phyloP scores from a whole-genome alignment of 805 yeast species.

The Candida chauliodis region DNA sequence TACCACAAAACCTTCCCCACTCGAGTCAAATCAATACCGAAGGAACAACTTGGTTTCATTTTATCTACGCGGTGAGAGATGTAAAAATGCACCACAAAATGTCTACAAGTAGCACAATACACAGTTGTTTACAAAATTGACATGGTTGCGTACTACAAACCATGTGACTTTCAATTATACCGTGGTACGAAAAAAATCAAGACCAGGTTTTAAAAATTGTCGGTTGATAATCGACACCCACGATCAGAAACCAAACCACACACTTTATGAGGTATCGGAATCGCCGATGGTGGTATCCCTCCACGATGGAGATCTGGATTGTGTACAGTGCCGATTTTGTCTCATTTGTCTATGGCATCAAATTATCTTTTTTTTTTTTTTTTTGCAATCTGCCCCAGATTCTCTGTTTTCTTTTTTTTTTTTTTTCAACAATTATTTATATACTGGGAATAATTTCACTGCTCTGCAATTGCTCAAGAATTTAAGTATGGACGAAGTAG shows the following conservation, averaged over 20 bases:
- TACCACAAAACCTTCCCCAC: no score
- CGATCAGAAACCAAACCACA: neutral
- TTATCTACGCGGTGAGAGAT: no score
- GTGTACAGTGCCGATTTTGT: no score
- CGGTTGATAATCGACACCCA: neutral
- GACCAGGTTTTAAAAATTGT: no score
- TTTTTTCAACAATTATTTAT: slow-evolving; percentile 1
- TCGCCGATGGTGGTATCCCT: no score
- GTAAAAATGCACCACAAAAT: no score
- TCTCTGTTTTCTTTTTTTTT: slow-evolving; percentile 2
- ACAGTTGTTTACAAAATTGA: neutral
- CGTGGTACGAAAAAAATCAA: slow-evolving; percentile 3
- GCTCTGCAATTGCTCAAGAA: neutral
- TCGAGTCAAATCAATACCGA: no score
- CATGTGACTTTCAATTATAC: slow-evolving; percentile 2
- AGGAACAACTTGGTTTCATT: no score
- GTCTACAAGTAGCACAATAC: no score
- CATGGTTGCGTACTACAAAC: no score
- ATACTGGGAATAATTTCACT: neutral
- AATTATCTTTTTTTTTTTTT: neutral
- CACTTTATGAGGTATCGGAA: no score
- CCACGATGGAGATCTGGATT: no score
- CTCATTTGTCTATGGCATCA: neutral
- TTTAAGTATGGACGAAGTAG: slow-evolving; percentile 40
- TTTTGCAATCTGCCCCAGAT: slow-evolving; percentile 3